A percentile compares a stretch with the other conserved stretches of the same genome.
These are phyloP conservation scores for Aleurites moluccanus DNA, from an alignment of 441 rosid genomes.

Conservation along the genomic window DNA sequence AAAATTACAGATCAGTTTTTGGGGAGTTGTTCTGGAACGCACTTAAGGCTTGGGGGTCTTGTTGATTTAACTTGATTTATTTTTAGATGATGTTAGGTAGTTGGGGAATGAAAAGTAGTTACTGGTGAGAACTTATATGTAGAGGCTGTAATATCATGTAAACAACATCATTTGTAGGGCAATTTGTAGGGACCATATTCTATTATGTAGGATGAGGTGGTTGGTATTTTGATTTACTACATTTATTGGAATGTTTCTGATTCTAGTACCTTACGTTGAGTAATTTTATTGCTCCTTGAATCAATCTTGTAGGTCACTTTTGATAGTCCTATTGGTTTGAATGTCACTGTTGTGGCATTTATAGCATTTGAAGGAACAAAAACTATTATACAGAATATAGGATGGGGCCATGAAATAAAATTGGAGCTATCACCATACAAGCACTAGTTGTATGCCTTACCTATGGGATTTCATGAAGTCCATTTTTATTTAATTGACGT, in stretches of 20 bases:
- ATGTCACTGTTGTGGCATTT: slow-evolving; percentile 14
- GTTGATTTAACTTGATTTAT: background rate
- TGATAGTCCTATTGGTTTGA: slow-evolving; percentile 15
- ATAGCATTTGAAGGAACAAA: slow-evolving; percentile 14
- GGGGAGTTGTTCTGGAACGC: background rate
- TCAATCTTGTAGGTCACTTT: slow-evolving; percentile 16
- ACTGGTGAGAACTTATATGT: background rate
- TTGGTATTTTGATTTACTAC: slow-evolving; percentile 24
- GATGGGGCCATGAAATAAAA: slow-evolving; percentile 12
- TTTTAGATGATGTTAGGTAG: background rate
- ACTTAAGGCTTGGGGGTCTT: background rate
- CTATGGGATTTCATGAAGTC: slow-evolving; percentile 9
- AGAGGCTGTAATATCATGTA: background rate
- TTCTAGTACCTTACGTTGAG: slow-evolving; percentile 13
- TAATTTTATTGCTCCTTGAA: slow-evolving; percentile 3
- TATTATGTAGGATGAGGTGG: slow-evolving; percentile 30
- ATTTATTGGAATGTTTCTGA: slow-evolving; percentile 23
- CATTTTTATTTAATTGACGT: background rate
- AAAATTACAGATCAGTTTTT: background rate
- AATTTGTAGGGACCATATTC: slow-evolving; percentile 30
- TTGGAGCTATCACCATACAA: background rate
- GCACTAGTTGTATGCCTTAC: slow-evolving; percentile 6
- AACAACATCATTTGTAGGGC: slow-evolving; percentile 12
- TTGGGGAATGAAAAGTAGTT: background rate
- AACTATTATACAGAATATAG: slow-evolving; percentile 5